phyloP scores from a whole-genome alignment of 371 early-diverging fungal species.

The Actinomucor elegans region DNA sequence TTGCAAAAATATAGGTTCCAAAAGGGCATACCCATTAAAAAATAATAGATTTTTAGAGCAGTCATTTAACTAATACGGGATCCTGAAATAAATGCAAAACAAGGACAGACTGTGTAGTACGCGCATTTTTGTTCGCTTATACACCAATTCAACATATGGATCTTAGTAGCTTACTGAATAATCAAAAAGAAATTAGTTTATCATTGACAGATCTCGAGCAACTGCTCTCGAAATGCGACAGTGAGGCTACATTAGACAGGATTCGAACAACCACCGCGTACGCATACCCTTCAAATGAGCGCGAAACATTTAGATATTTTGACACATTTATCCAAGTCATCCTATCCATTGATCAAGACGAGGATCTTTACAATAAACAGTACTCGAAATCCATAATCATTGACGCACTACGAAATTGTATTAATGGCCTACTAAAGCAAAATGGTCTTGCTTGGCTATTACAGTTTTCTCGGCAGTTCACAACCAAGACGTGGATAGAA shows the following conservation, averaged over 20 bases:
- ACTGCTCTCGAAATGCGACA: constrained; percentile 18
- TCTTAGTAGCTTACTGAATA: constrained; percentile 36
- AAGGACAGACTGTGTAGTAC: no score
- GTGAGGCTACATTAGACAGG: constrained; percentile 17
- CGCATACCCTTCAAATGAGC: constrained; percentile 11
- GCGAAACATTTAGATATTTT: constrained; percentile 35
- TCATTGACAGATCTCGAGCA: constrained; percentile 19
- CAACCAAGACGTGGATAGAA: constrained; percentile 24
- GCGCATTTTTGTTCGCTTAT: no score
- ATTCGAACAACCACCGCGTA: constrained; percentile 28
- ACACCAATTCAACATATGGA: no score
- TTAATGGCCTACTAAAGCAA: constrained; percentile 27
- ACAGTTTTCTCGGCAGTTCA: constrained; percentile 24
- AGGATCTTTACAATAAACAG: constrained; percentile 23
- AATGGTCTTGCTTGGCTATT: constrained; percentile 30
- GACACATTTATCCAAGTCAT: constrained; percentile 36
- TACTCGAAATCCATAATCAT: constrained; percentile 25
- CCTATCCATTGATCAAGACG: constrained; percentile 24
- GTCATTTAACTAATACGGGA: no score
- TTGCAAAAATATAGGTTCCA: no score
- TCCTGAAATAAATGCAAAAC: no score
- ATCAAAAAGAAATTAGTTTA: constrained; percentile 19
- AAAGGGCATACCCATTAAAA: no score
- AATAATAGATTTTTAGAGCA: no score
- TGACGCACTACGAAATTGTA: constrained; percentile 34